These are phyloP conservation scores for Aspergillus tamarii DNA, from an alignment of 2,329 filamentous ascomycete species.

Conservation along the genomic window DNA sequence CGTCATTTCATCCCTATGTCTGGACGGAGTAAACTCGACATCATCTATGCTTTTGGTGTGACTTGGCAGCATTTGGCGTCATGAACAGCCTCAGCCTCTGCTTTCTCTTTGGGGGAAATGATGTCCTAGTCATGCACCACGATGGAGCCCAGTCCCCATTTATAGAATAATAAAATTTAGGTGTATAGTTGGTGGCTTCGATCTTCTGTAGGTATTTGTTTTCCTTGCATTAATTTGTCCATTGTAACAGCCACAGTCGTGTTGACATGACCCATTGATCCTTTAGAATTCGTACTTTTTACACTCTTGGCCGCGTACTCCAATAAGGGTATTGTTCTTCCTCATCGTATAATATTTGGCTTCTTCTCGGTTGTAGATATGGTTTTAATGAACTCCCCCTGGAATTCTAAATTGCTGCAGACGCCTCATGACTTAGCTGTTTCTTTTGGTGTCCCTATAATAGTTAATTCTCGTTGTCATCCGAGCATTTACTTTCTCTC, in stretches of 20 bases:
- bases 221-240: conserved; percentile 29
- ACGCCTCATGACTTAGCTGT: neutral
- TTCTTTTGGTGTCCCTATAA: neutral
- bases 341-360: conserved; percentile 21
- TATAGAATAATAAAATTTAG: conserved; percentile 19
- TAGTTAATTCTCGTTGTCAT: neutral
- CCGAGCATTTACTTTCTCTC: neutral
- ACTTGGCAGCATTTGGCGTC: neutral
- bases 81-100: neutral
- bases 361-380: conserved; percentile 10
- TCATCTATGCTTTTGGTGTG: neutral
- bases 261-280: conserved; percentile 10
- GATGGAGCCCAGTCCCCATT: conserved; percentile 16
- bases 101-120: neutral
- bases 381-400: neutral
- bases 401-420: neutral
- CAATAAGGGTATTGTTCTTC: conserved; percentile 9
- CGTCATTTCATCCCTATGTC: neutral
- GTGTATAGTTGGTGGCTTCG: conserved; percentile 14
- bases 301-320: conserved; percentile 4
- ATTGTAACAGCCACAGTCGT: conserved; percentile 24
- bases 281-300: conserved; percentile 23
- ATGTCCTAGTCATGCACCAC: conserved; percentile 12
- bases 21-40: neutral
- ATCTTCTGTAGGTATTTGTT: conserved; percentile 25